Evolutionary conservation across 768 basidiomycete species (phyloP).

Genomic region (Candolleomyces eurysporus): DNA sequence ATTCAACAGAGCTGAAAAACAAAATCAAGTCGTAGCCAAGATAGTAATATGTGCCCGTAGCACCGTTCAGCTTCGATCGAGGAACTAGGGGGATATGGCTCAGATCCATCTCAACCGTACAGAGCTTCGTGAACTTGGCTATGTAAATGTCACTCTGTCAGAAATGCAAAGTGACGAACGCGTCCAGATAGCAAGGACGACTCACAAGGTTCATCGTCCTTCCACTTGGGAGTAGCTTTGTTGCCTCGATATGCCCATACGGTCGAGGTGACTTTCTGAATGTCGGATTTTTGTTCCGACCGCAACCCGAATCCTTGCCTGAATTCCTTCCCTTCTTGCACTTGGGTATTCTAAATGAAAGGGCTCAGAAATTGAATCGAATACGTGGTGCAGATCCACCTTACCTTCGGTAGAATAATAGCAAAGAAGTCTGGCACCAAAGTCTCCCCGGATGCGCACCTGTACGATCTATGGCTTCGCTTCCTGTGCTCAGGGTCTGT

Average conservation of each 20-base stretch:
- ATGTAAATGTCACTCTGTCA: no score
- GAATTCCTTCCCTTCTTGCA: slow-evolving; percentile 45
- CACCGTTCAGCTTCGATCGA: slow-evolving; percentile 2
- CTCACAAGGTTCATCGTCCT: slow-evolving; percentile 21
- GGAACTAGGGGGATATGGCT: slow-evolving; percentile 9
- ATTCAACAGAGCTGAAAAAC: slow-evolving; percentile 52
- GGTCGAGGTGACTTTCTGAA: slow-evolving; percentile 10
- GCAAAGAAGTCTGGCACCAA: slow-evolving; percentile 41
- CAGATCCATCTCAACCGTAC: slow-evolving; percentile 19
- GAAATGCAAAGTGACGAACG: background rate
- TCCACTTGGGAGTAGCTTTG: slow-evolving; percentile 16
- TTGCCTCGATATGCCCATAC: slow-evolving; percentile 22
- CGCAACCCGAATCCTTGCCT: slow-evolving; percentile 10
- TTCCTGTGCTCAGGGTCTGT: slow-evolving; percentile 37
- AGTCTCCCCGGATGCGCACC: slow-evolving; percentile 38
- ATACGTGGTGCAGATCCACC: background rate
- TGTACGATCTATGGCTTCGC: slow-evolving; percentile 28
- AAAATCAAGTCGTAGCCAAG: slow-evolving; percentile 44
- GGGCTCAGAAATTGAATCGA: background rate
- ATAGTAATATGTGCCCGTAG: slow-evolving; percentile 24
- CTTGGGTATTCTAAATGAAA: slow-evolving; percentile 36
- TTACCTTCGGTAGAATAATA: slow-evolving; percentile 43
- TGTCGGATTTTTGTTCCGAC: slow-evolving; percentile 5
- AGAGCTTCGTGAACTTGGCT: slow-evolving; percentile 20
- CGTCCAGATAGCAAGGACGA: background rate